Evolutionary conservation across 208 protist species (phyloP), one percentile per base, ranked within the genome.

Genomic region (Trypanosoma congolense): DNA sequence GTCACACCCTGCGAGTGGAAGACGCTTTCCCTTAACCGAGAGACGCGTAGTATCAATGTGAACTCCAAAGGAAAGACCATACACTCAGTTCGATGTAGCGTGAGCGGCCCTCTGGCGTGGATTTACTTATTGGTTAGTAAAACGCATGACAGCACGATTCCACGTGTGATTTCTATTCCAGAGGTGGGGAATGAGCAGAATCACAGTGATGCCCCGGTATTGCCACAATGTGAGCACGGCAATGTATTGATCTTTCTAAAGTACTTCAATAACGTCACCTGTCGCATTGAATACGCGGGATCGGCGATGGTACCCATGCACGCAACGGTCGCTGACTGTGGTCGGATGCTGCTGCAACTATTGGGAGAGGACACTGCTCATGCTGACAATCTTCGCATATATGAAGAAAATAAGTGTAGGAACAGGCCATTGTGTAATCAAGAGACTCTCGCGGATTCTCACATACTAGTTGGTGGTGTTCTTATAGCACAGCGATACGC

Each of bases 201-300:
- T 46, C 6, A n/a, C n/a, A n/a, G 43, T 22, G 49, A 19, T 67
- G 87, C 19, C 47, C 75, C 8, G 3, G 50, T 40, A 31, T 71
- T 41, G 66, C 63, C 14, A 53, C 61, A 28, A n/a, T n/a, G n/a
- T n/a, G n/a, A n/a, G n/a, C n/a, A n/a, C n/a, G 70, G 76, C 48
- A 71, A 73, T 54, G 46, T 70, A 9, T 58, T 92, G 26, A 22
- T 92, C 22, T 87, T 92, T 56, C 78, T 92, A 57, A 92, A 92
- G 61, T 84, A 75, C 51, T 92, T 82, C 59, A 72, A 92, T 64
- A 70, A 69, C 71, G 38, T 56, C 9, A 74, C 70, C 26, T 67
- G 75, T 51, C 66, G 70, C 22, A 33, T 87, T 12, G 69, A 61
- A 26, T 92, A 84, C 66, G 41, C 79, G 6, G 77, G 84, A 25